phyloP scores from a whole-genome alignment of 345 rosid species.

The Microthlaspi erraticum region DNA sequence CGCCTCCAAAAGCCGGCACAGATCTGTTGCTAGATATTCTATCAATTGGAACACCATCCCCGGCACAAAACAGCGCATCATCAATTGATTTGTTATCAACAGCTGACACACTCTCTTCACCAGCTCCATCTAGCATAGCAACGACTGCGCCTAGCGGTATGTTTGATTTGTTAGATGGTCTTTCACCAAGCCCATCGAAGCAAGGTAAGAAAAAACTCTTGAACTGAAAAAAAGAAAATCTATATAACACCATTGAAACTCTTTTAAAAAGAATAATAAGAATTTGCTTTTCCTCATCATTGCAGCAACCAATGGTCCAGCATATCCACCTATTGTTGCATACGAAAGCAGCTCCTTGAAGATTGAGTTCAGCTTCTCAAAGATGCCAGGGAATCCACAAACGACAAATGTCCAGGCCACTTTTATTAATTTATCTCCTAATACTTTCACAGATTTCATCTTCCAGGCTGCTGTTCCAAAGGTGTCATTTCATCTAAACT shows the following conservation, averaged over 20 bases:
- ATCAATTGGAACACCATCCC: constrained; percentile 78
- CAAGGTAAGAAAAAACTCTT: constrained; percentile 54
- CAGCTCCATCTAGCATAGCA: constrained; percentile 50
- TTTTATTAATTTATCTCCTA: constrained; percentile 74
- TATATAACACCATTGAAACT: constrained; percentile 30
- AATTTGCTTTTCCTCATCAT: background rate
- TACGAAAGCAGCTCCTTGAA: constrained; percentile 84
- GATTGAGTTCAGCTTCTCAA: constrained; percentile 78
- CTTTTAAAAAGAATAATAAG: constrained; percentile 13
- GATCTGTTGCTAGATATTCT: constrained; percentile 87
- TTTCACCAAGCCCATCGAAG: constrained; percentile 62
- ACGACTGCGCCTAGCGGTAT: constrained; percentile 54
- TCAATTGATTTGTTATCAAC: constrained; percentile 65
- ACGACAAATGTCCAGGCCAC: constrained; percentile 70
- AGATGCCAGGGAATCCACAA: constrained; percentile 75
- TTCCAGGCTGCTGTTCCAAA: constrained; percentile 99
- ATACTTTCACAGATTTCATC: constrained; percentile 71
- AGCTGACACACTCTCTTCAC: constrained; percentile 55
- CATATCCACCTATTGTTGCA: constrained; percentile 76
- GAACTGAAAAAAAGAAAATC: constrained; percentile 13
- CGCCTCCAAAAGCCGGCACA: constrained; percentile 73
- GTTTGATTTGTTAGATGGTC: constrained; percentile 90
- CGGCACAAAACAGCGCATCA: constrained; percentile 63
- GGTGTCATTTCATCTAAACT: constrained; percentile 56
- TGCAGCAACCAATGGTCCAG: constrained; percentile 79